These are phyloP conservation scores for Fomitopsis pulvina DNA, from an alignment of 768 basidiomycete genomes.

Conservation along the genomic window DNA sequence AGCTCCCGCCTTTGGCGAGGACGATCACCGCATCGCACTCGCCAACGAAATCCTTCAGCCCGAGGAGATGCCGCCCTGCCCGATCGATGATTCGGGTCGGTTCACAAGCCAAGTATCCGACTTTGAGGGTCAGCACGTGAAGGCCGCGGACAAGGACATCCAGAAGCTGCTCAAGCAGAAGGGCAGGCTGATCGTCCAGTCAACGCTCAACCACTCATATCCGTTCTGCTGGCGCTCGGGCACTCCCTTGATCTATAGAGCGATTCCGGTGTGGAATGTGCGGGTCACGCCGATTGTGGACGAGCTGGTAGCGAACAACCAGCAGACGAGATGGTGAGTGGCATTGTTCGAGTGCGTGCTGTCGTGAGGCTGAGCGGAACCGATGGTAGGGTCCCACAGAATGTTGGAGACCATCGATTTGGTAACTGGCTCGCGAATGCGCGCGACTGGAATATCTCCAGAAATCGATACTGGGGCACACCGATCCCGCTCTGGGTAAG, in stretches of 20 bases:
- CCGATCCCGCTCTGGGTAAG: constrained; percentile 96
- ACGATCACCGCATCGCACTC: constrained; percentile 92
- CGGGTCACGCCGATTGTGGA: constrained; percentile 81
- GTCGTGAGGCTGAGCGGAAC: neutral
- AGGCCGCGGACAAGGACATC: constrained; percentile 94
- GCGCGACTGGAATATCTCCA: constrained; percentile 99
- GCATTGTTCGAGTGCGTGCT: neutral
- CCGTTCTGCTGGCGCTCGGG: constrained; percentile 98
- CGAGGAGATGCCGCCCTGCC: constrained; percentile 95
- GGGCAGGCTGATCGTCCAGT: constrained; percentile 82
- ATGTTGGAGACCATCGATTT: constrained; percentile 86
- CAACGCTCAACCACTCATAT: constrained; percentile 84
- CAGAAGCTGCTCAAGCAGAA: constrained; percentile 85
- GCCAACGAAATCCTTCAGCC: constrained; percentile 73
- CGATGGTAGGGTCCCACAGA: constrained; percentile 74
- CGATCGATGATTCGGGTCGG: constrained; percentile 82
- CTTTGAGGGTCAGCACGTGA: constrained; percentile 83
- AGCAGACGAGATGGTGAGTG: constrained; percentile 77
- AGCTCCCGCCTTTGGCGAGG: constrained; percentile 97
- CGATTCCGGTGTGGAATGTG: constrained; percentile 95
- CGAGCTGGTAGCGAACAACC: constrained; percentile 85
- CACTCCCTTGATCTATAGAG: constrained; percentile 93
- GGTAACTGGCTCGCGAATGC: constrained; percentile 98
- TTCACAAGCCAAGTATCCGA: constrained; percentile 90
- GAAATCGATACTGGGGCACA: constrained; percentile 98